These are phyloP conservation scores for Debaryomyces fabryi DNA, from an alignment of 1,139 yeast genomes.

Conservation along the genomic window DNA sequence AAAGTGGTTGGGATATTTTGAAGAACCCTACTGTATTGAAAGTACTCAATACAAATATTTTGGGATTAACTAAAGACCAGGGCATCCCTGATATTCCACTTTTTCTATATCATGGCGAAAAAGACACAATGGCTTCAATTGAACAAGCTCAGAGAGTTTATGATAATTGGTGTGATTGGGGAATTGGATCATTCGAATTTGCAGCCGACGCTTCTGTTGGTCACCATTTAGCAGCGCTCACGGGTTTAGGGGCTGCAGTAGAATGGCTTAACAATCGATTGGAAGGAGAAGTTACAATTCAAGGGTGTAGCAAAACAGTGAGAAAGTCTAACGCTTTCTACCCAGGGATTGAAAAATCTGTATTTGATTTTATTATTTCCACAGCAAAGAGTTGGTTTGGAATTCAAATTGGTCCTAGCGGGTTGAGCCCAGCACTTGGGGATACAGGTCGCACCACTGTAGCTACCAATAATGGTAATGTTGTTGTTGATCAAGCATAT, in stretches of 20 bases:
- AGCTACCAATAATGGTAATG: not conserved
- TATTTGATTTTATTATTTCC: constrained; percentile 26
- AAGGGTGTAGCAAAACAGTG: constrained; percentile 23
- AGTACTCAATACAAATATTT: constrained; percentile 22
- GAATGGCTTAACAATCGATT: constrained; percentile 11
- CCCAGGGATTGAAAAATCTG: constrained; percentile 26
- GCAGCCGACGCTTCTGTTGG: constrained; percentile 13
- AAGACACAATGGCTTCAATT: constrained; percentile 26
- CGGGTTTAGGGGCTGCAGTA: constrained; percentile 12
- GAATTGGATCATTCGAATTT: constrained; percentile 15
- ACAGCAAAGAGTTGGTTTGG: not conserved
- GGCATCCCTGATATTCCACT: constrained; percentile 28
- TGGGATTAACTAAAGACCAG: constrained; percentile 19
- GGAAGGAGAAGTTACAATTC: constrained; percentile 8
- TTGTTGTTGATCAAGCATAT: not conserved
- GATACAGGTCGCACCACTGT: not conserved
- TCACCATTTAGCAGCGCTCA: constrained; percentile 9
- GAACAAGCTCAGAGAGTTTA: constrained; percentile 22
- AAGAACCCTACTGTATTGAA: constrained; percentile 14
- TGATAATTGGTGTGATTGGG: constrained; percentile 23
- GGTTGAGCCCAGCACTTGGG: not conserved
- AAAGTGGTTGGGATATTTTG: constrained; percentile 14
- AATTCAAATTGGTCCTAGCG: not conserved
- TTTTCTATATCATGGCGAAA: constrained; percentile 27
- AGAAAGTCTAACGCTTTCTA: constrained; percentile 35